Percentiles rank a stretch among this genome's conserved stretches.
These are phyloP conservation scores for Chaetomiaceae sp. DNA, from an alignment of 2,329 filamentous ascomycete species.

Conservation along the genomic window DNA sequence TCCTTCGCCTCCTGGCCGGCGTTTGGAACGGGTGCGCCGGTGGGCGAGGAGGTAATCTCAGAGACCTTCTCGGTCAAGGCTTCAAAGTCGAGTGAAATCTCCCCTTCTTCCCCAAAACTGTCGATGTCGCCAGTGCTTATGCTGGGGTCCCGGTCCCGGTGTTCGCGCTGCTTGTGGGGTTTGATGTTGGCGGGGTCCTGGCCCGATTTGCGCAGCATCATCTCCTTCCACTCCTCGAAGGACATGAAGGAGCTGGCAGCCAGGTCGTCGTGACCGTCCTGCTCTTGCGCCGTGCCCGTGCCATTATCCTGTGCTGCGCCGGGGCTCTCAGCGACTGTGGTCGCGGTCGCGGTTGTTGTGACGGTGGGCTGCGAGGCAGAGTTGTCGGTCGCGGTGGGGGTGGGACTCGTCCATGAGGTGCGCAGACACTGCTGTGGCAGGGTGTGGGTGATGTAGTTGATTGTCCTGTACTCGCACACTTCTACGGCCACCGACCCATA, in stretches of 20 bases:
- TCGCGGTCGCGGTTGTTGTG: slow-evolving; percentile 10
- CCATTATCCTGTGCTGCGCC: slow-evolving; percentile 10
- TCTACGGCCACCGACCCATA: slow-evolving; percentile 22
- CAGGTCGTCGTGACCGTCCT: slow-evolving; percentile 58
- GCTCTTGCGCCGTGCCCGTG: slow-evolving; percentile 40
- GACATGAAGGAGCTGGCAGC: slow-evolving; percentile 71
- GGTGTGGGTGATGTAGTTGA: slow-evolving; percentile 78
- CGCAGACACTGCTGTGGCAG: slow-evolving; percentile 71
- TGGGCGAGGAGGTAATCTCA: slow-evolving; percentile 36
- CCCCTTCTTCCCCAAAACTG: slow-evolving; percentile 77
- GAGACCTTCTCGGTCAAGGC: slow-evolving; percentile 43
- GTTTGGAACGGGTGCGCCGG: slow-evolving; percentile 24
- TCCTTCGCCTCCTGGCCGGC: slow-evolving; percentile 30
- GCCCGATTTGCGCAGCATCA: slow-evolving; percentile 80
- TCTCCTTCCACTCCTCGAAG: slow-evolving; percentile 97
- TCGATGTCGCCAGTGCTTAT: slow-evolving; percentile 67
- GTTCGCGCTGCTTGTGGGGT: slow-evolving; percentile 53
- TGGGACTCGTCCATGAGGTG: slow-evolving; percentile 48
- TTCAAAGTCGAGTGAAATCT: slow-evolving; percentile 63
- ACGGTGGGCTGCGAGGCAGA: slow-evolving; percentile 14
- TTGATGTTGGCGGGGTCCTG: slow-evolving; percentile 65
- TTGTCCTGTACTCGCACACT: slow-evolving; percentile 56
- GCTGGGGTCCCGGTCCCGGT: slow-evolving; percentile 44
- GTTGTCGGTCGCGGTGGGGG: slow-evolving; percentile 17
- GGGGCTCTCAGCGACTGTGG: slow-evolving; percentile 21